phyloP scores from a whole-genome alignment of 163 green algal genomes.

The Scenedesmus sp. region DNA sequence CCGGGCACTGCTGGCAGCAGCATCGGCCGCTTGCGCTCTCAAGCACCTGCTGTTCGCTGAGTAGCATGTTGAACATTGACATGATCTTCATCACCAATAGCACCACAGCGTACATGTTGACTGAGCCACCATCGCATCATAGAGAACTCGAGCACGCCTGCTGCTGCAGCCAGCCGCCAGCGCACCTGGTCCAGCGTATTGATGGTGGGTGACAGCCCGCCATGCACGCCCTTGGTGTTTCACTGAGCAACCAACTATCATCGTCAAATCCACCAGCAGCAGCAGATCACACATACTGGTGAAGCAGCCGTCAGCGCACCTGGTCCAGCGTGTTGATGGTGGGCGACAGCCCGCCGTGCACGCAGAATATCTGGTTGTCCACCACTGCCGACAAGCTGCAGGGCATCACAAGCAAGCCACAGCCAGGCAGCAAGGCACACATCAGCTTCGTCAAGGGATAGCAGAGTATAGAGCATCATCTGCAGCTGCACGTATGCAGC shows the following conservation, averaged over 20 bases:
- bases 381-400: constrained; percentile 91
- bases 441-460: background rate
- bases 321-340: constrained; percentile 97
- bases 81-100: too few relatives aligned
- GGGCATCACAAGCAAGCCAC: constrained; percentile 47
- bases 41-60: too few relatives aligned
- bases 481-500: background rate
- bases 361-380: constrained; percentile 96
- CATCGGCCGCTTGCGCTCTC: too few relatives aligned
- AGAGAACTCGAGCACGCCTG: too few relatives aligned
- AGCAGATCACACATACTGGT: background rate
- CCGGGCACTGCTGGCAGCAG: too few relatives aligned
- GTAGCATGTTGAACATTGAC: too few relatives aligned
- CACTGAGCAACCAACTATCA: background rate
- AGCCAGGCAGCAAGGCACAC: background rate
- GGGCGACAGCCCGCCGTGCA: constrained; percentile 97
- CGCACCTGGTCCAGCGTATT: constrained; percentile 95
- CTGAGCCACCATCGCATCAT: too few relatives aligned
- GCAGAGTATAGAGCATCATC: background rate
- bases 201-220: constrained; percentile 96
- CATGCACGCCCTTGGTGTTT: constrained; percentile 83
- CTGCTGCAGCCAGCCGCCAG: background rate
- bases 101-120: too few relatives aligned
- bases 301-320: constrained; percentile 56
- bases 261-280: background rate